Evolutionary conservation across 139 green algal genomes (phyloP).

Genomic region (Tetradesmus lagerheimii): DNA sequence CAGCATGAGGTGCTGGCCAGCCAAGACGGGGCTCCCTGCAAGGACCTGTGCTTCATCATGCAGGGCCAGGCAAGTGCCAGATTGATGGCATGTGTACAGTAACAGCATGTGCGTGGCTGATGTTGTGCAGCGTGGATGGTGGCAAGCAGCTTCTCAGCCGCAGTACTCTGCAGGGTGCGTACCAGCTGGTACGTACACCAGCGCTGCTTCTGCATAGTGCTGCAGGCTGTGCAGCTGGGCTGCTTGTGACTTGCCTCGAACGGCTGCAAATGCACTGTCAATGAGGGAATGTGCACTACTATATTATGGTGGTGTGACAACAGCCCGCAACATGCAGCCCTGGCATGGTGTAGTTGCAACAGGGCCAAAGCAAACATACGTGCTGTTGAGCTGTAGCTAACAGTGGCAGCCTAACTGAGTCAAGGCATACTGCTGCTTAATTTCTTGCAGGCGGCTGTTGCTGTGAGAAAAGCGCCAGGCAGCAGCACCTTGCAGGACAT

Average conservation of each 20-base stretch:
- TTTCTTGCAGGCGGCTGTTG: conserved; percentile 21
- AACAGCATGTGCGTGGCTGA: neutral
- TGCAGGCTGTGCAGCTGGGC: too few relatives aligned
- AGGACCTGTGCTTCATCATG: conserved; percentile 34
- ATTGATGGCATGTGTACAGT: too few relatives aligned
- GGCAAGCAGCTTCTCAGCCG: neutral
- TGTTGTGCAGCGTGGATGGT: neutral
- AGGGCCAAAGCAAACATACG: too few relatives aligned
- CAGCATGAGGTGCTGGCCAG: conserved; percentile 25
- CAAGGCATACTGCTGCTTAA: neutral
- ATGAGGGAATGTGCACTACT: too few relatives aligned
- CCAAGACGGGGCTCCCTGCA: neutral
- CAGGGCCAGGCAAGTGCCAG: conserved; percentile 3
- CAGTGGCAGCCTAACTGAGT: neutral
- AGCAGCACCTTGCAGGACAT: conserved; percentile 31
- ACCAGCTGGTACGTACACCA: too few relatives aligned
- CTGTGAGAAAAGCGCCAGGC: neutral
- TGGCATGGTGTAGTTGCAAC: too few relatives aligned
- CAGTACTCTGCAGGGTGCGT: too few relatives aligned
- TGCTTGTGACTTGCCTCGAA: too few relatives aligned
- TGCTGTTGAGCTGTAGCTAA: neutral
- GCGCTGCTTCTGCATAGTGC: too few relatives aligned
- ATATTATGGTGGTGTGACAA: too few relatives aligned
- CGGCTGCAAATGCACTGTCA: too few relatives aligned
- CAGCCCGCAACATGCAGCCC: too few relatives aligned